These are phyloP conservation scores for Cyclospora cayetanensis DNA, from an alignment of 169 alveolate genomes.

Conservation along the genomic window DNA sequence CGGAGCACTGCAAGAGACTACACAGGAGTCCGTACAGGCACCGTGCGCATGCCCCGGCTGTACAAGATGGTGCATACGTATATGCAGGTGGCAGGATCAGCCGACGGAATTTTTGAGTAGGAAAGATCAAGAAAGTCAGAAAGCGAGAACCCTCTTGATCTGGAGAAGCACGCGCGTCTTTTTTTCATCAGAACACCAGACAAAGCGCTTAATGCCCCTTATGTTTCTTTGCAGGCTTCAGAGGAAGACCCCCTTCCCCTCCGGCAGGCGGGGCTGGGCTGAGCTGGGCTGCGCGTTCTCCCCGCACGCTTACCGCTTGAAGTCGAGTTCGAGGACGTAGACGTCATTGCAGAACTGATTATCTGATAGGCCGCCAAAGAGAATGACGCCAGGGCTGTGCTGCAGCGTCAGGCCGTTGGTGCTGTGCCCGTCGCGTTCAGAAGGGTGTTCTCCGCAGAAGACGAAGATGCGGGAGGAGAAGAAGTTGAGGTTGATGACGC, in stretches of 20 bases:
- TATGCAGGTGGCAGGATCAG: no score
- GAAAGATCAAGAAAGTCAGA: no score
- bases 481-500: conserved; percentile 83
- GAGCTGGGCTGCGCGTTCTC: conserved; percentile 49
- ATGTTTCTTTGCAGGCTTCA: no score
- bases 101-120: no score
- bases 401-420: conserved; percentile 83
- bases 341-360: conserved; percentile 85
- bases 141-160: no score
- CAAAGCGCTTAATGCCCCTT: no score
- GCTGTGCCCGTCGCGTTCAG: conserved; percentile 87
- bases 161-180: no score
- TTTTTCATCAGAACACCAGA: no score
- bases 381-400: conserved; percentile 80
- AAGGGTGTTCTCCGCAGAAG: conserved; percentile 85
- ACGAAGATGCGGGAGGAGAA: conserved; percentile 83
- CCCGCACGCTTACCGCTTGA: conserved; percentile 79
- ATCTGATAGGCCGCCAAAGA: conserved; percentile 88
- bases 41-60: no score
- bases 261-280: no score
- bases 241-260: no score
- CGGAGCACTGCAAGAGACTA: background rate
- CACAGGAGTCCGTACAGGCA: background rate
- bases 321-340: conserved; percentile 85
- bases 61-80: no score